These are phyloP conservation scores for Volvox africanus DNA, from an alignment of 139 green algal species.

Conservation along the genomic window DNA sequence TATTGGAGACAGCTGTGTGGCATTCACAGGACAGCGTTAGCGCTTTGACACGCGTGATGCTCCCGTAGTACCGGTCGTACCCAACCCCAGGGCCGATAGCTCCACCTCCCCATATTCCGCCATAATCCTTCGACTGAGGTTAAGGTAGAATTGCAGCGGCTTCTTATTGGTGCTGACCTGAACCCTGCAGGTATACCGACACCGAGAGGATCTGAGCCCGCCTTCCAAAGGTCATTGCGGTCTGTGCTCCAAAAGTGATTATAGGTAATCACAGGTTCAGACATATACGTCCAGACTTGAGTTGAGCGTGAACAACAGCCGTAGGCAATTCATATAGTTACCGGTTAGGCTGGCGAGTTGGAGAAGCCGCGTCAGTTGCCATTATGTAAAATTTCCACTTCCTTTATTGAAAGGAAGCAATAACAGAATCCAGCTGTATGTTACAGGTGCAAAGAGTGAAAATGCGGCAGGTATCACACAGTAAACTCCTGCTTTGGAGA, in stretches of 20 bases:
- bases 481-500: too few relatives aligned
- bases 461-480: neutral
- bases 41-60: neutral
- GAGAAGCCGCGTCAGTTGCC: neutral
- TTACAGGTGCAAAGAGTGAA: neutral
- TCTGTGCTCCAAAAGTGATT: neutral
- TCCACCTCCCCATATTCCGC: constrained; percentile 85
- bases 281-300: too few relatives aligned
- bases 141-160: constrained; percentile 88
- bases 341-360: constrained; percentile 17
- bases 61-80: neutral
- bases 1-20: constrained; percentile 74
- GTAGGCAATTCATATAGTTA: neutral
- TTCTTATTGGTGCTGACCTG: constrained; percentile 83
- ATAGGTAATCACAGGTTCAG: too few relatives aligned
- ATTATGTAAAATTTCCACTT: neutral
- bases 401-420: neutral
- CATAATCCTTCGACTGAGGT: constrained; percentile 78
- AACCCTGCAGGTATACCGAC: constrained; percentile 41
- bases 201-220: neutral
- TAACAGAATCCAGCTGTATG: neutral
- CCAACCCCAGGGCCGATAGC: constrained; percentile 87
- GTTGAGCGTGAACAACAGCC: too few relatives aligned
- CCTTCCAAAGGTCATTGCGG: neutral
- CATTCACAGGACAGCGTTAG: neutral